Evolutionary conservation across 1,284 basidiomycete species (phyloP).

Genomic region (Wolfiporia cocos): DNA sequence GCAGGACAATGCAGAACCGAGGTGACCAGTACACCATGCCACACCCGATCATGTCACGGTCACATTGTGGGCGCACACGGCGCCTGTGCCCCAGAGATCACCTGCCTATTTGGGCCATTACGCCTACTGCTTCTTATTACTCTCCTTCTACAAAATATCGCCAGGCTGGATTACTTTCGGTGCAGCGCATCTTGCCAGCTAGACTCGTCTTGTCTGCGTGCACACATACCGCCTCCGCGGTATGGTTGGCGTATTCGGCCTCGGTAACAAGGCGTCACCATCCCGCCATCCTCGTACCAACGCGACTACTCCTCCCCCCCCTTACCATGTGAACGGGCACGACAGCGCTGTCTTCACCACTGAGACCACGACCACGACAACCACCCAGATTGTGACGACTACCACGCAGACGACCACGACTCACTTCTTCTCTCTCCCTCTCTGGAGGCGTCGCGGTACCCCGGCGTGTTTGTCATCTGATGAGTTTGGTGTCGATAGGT

Average conservation of each 20-base stretch:
- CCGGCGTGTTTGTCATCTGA: constrained; percentile 18
- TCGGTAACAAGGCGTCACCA: constrained; percentile 23
- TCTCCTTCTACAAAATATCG: neutral
- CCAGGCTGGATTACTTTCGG: constrained; percentile 3
- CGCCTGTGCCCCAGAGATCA: neutral
- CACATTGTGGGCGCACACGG: neutral
- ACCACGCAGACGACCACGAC: constrained; percentile 43
- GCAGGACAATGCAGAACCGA: too few relatives aligned
- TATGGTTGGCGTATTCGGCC: constrained; percentile 36
- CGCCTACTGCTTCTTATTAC: neutral
- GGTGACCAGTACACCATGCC: too few relatives aligned
- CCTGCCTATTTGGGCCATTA: constrained; percentile 1
- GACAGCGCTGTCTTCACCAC: constrained; percentile 33
- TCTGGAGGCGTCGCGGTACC: constrained; percentile 49
- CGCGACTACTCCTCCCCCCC: constrained; percentile 29
- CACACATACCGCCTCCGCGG: constrained; percentile 15
- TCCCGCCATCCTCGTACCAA: constrained; percentile 15
- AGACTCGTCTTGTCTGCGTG: constrained; percentile 2
- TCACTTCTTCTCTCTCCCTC: constrained; percentile 60
- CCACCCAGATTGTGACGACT: constrained; percentile 43
- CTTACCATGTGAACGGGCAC: constrained; percentile 32
- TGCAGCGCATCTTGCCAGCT: constrained; percentile 8
- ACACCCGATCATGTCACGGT: neutral
- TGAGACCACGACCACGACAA: constrained; percentile 45
- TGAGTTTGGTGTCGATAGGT: constrained; percentile 23